phyloP scores from a whole-genome alignment of 2,329 filamentous ascomycete species.

The Paecilomyces fulvus region DNA sequence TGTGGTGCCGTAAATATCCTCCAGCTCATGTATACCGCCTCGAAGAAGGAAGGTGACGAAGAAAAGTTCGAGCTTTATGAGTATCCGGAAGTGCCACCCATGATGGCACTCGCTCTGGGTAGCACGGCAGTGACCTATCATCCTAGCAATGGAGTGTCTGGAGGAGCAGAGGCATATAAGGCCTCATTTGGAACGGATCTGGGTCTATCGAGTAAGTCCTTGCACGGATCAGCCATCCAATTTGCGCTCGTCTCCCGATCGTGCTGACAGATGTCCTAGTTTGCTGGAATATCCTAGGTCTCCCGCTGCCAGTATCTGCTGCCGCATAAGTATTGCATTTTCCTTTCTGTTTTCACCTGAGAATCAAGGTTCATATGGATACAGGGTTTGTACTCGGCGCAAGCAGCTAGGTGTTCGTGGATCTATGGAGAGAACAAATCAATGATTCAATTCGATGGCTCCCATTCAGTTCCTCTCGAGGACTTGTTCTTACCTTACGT shows the following conservation, averaged over 20 bases:
- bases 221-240: not conserved
- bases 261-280: not conserved
- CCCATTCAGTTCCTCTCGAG: not conserved
- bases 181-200: not conserved
- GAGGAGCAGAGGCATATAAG: not conserved
- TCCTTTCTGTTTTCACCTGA: not conserved
- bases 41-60: not conserved
- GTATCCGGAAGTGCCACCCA: not conserved
- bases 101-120: constrained; percentile 1
- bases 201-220: not conserved
- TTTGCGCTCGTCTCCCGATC: not conserved
- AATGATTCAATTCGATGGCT: not conserved
- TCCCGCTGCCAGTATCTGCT: not conserved
- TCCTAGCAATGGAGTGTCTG: not conserved
- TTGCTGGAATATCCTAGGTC: not conserved
- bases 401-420: not conserved
- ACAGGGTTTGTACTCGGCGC: not conserved
- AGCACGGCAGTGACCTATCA: constrained; percentile 1
- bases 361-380: not conserved
- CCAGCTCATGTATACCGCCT: constrained; percentile 27
- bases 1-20: constrained; percentile 59
- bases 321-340: not conserved
- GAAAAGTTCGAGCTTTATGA: not conserved
- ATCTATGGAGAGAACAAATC: not conserved
- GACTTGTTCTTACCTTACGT: not conserved